Percentiles rank a stretch among this genome's conserved stretches.
Evolutionary conservation across 225 moss, liverwort and hornwort species (phyloP).

Genomic region (Marchantia paleacea): DNA sequence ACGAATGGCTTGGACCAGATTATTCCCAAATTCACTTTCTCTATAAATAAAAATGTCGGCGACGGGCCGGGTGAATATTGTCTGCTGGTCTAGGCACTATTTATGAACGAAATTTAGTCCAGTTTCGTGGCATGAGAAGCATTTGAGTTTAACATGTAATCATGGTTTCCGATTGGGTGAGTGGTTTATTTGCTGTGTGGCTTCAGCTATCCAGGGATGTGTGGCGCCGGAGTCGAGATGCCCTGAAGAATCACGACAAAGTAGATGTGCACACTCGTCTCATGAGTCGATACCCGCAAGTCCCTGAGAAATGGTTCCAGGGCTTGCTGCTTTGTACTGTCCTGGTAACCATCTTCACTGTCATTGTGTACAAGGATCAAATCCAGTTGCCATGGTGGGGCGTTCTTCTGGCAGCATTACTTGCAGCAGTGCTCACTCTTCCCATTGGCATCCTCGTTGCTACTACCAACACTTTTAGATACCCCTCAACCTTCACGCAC

Average conservation of each 20-base stretch:
- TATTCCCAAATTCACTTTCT: too few species aligned
- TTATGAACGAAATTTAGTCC: too few species aligned
- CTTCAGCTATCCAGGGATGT: constrained; percentile 54
- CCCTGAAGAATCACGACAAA: constrained; percentile 41
- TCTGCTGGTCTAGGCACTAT: neutral
- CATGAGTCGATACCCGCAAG: constrained; percentile 60
- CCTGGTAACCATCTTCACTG: constrained; percentile 40
- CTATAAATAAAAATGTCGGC: neutral
- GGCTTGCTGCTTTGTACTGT: constrained; percentile 42
- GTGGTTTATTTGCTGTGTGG: too few species aligned
- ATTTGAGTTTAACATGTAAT: too few species aligned
- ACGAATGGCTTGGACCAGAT: too few species aligned
- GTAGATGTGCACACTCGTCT: constrained; percentile 68
- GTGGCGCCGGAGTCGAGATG: constrained; percentile 53
- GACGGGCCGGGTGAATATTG: neutral
- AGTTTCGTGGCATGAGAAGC: neutral
- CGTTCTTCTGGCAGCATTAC: neutral
- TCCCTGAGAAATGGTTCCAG: constrained; percentile 61
- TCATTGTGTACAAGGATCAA: constrained; percentile 55
- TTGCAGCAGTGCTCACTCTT: constrained; percentile 11
- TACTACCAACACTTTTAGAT: constrained; percentile 11
- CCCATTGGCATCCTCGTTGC: constrained; percentile 17
- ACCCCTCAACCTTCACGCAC: neutral
- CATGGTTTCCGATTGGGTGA: neutral
- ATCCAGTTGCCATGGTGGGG: constrained; percentile 22